Conservation (phyloP, 2,329 filamentous ascomycete species). For the Pyrenophora tritici-repentis region DNA sequence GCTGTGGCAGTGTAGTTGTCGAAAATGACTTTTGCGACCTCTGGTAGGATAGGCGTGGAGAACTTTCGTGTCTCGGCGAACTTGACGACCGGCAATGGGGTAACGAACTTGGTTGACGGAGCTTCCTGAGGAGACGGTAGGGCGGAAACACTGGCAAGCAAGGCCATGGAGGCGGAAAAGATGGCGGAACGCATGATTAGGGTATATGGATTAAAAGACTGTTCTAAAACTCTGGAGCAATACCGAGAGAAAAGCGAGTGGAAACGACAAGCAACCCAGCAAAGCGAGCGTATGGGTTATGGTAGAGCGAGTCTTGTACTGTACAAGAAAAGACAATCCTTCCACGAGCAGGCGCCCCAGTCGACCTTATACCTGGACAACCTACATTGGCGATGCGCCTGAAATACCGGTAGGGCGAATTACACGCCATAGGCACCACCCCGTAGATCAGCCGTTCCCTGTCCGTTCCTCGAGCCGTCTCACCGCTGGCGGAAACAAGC, state of each 20-base stretch:
- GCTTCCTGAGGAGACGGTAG: conserved; percentile 16
- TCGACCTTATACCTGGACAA: conserved; percentile 19
- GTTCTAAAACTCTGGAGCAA: background rate
- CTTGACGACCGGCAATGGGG: conserved; percentile 14
- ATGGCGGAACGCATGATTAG: conserved; percentile 24
- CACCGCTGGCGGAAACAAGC: conserved; percentile 2
- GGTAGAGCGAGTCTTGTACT: conserved; percentile 2
- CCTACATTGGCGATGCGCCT: no score
- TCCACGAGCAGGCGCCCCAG: background rate
- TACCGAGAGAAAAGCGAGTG: background rate
- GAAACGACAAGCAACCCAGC: conserved; percentile 9
- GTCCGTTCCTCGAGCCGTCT: conserved; percentile 5
- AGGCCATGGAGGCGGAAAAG: conserved; percentile 23
- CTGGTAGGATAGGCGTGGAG: conserved; percentile 12
- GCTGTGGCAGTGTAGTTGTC: background rate
- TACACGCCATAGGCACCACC: background rate
- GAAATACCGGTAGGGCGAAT: no score
- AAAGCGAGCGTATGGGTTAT: conserved; percentile 6
- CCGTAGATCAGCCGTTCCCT: conserved; percentile 10
- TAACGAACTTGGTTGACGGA: conserved; percentile 5
- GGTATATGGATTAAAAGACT: conserved; percentile 14
- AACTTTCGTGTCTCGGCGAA: conserved; percentile 14
- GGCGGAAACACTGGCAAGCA: conserved; percentile 16
- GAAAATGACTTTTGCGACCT: conserved; percentile 11
- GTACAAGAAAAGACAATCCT: conserved; percentile 2